Evolutionary conservation across 140 eudicot species (phyloP), one percentile per base, ranked within the genome.

Genomic region (Senecio squalidus): DNA sequence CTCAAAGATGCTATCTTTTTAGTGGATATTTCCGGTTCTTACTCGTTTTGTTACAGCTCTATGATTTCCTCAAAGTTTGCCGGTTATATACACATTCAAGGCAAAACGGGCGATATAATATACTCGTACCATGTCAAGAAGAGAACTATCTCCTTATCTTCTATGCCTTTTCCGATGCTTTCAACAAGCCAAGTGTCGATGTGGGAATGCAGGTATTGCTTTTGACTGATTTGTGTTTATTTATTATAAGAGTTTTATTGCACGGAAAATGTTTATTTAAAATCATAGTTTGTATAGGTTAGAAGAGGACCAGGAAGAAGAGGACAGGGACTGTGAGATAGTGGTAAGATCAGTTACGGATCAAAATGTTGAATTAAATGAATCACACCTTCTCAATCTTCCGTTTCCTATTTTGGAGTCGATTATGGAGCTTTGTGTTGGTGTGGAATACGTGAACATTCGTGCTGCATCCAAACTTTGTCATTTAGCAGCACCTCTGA

Each of bases 401-500:
- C 56, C 56, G 1, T 7, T 49, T 49, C 2, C 23, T 13, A 13
- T 49, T 13, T 49, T 49, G 56, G 56, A 7, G 56, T 0, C 24
- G 56, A 49, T 49, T 21, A 18, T 49, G 20, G 49, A 43, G 13
- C 9, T 8, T 43, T 43, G 49, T 16, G 18, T 6, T 43, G 49
- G 49, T 15, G 33, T 49, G 10, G 56, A 49, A 11, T 49, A 49
- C 56, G 11, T 49, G 33, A 28, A 28, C 33, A 22, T 49, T 24
- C 56, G 56, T 13, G 16, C 30, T 9, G 24, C 56, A 13, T 49
- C 31, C 56, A 49, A 49, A 49, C 56, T 6, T n/a, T 67, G 56
- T 55, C 50, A 33, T 23, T 45, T 56, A 43, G 73, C 66, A 30
- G 65, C 65, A 16, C 66, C 58, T 30, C 3, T 38, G 29, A 39